Evolutionary conservation across 805 yeast species (phyloP).

Genomic region (Isabelozyma gotoi): DNA sequence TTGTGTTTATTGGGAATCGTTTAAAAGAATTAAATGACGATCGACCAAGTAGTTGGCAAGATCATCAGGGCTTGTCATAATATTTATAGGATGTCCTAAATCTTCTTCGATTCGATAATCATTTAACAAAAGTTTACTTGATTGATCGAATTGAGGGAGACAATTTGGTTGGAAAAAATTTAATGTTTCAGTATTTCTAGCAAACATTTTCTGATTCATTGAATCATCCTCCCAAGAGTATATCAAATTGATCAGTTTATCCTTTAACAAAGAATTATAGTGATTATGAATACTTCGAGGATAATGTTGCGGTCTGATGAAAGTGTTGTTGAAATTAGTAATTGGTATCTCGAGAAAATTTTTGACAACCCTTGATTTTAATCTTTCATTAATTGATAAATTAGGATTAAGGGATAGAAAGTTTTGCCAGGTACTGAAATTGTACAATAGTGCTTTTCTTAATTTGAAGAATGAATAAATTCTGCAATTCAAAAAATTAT

Average conservation of each 20-base stretch:
- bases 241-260: conserved; percentile 4
- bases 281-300: conserved; percentile 4
- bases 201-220: conserved; percentile 17
- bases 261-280: neutral
- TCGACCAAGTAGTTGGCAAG: no score
- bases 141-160: conserved; percentile 22
- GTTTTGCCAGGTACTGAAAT: no score
- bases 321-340: conserved; percentile 3
- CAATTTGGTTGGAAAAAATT: conserved; percentile 17
- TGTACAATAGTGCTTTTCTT: conserved; percentile 17
- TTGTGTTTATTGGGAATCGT: no score
- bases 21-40: no score
- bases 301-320: conserved; percentile 10
- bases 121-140: conserved; percentile 18
- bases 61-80: no score
- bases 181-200: conserved; percentile 25
- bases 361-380: conserved; percentile 11
- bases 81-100: no score
- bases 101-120: conserved; percentile 30
- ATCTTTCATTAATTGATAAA: no score
- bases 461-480: conserved; percentile 20
- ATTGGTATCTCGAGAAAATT: conserved; percentile 9
- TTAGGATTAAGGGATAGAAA: no score
- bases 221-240: conserved; percentile 21
- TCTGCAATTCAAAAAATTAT: conserved; percentile 22